Base-by-base conservation (phyloP, 2,329 filamentous ascomycete genomes). In the Monosporascus sp. region DNA sequence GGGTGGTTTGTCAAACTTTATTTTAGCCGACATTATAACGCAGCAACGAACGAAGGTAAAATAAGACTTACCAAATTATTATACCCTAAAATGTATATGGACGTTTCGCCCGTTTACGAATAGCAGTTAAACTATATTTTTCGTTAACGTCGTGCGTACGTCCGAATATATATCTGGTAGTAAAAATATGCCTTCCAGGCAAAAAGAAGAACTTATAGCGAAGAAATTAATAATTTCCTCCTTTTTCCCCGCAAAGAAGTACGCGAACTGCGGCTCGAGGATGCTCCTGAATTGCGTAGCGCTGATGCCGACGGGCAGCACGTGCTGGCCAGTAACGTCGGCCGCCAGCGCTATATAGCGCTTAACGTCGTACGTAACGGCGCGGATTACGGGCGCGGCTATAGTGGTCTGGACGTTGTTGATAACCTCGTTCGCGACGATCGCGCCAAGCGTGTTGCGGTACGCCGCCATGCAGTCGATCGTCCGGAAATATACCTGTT, bases 311-410 rank as follows among this genome's bases (percentile, higher is more conserved):
- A 64, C 51, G 0, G 63, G 61, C 26, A 64, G 22, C 3, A 49
- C 20, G 31, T 58, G 51, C 50, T 59, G 50, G 16, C 19, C 38
- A 2, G n/a, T 48, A n/a, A 52, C 49, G n/a, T 52, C 44, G 34
- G 54, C 48, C 11, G 50, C 27, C 16, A 61, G 50, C 16, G 48
- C 44, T 53, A 66, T 61, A 56, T 68, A 68, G 36, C 50, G 54
- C 59, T 65, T 67, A 20, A 65, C 54, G 40, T 68, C 66, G 27
- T 65, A 56, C 16, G 59, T 59, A 14, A 65, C 48, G 41, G 64
- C 61, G 31, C 62, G 59, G 43, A 66, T 50, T 11, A 63, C 50
- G 22, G 54, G 53, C 5, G 61, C 66, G 0, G 52, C 49, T 20
- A n/a, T n/a, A 0, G 60, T 59, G 17, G 24, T 43, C 47, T 16